Percentiles rank a stretch among this genome's conserved stretches.
Evolutionary conservation across 2,329 filamentous ascomycete genomes (phyloP).

Genomic region (Furcasterigmium furcatum): DNA sequence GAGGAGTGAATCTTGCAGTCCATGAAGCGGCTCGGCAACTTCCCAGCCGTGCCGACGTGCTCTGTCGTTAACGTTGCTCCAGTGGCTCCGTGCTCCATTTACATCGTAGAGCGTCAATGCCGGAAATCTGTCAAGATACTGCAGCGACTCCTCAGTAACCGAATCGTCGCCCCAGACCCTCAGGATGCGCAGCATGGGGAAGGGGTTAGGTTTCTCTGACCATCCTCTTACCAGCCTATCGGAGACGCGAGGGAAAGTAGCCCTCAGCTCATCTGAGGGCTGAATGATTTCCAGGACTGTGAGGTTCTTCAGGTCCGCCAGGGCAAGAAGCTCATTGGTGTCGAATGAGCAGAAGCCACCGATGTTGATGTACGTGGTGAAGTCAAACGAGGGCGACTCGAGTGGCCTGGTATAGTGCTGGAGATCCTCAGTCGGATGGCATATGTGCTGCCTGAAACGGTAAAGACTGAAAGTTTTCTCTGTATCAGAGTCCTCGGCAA

Average conservation of each 20-base stretch:
- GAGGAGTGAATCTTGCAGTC: conserved; percentile 26
- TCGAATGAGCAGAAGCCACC: conserved; percentile 26
- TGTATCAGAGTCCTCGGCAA: conserved; percentile 21
- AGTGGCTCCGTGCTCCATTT: conserved; percentile 29
- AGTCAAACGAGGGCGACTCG: conserved; percentile 29
- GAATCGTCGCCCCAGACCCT: conserved; percentile 39
- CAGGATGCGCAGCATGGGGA: conserved; percentile 43
- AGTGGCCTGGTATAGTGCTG: conserved; percentile 32
- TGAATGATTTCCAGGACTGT: conserved; percentile 44
- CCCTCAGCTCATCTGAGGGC: conserved; percentile 22
- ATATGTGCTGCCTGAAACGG: conserved; percentile 35
- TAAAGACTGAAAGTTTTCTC: conserved; percentile 32
- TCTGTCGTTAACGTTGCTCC: conserved; percentile 20
- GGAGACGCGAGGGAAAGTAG: conserved; percentile 31
- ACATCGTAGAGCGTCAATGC: conserved; percentile 42
- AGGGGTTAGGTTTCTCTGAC: conserved; percentile 35
- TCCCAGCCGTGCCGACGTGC: conserved; percentile 30
- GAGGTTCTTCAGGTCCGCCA: conserved; percentile 37
- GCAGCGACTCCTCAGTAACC: conserved; percentile 35
- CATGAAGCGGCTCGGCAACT: conserved; percentile 16
- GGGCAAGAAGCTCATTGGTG: not conserved
- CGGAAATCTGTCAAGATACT: conserved; percentile 38
- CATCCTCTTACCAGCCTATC: conserved; percentile 45
- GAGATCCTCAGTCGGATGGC: conserved; percentile 28
- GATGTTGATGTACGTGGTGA: conserved; percentile 37